Conservation (phyloP, 257 asterid genomes). For the Solanum etuberosum region DNA sequence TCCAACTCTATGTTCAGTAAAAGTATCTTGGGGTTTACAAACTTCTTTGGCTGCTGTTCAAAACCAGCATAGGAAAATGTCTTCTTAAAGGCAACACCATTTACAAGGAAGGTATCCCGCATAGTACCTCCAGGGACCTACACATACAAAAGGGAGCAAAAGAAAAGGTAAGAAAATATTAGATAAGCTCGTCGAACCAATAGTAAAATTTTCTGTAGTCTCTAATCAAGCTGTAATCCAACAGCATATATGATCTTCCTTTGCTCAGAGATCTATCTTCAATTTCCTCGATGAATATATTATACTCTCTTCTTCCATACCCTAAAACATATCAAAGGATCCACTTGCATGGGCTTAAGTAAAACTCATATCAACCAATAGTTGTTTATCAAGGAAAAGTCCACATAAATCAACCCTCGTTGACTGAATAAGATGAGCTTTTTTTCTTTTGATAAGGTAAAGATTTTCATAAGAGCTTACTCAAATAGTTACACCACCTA, state of each 20-base stretch:
- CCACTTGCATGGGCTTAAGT: background rate
- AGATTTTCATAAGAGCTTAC: background rate
- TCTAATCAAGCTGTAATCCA: background rate
- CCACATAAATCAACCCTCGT: background rate
- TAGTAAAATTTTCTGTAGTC: background rate
- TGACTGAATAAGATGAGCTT: background rate
- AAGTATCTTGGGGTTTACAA: conserved; percentile 69
- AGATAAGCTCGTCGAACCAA: background rate
- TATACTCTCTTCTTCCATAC: background rate
- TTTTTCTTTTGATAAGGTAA: background rate
- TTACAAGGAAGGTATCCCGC: conserved; percentile 94
- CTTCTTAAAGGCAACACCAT: conserved; percentile 98
- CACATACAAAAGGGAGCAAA: conserved; percentile 6
- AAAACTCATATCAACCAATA: background rate
- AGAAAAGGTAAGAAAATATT: background rate
- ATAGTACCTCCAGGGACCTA: conserved; percentile 99
- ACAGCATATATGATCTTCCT: background rate
- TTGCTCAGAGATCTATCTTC: background rate
- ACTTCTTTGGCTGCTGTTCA: conserved; percentile 95
- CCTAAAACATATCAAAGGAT: background rate
- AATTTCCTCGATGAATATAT: background rate
- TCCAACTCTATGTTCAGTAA: conserved; percentile 89
- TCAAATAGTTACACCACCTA: background rate
- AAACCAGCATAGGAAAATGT: conserved; percentile 99
- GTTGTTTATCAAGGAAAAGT: background rate